Percentiles rank a stretch among this genome's conserved stretches.
Evolutionary conservation across 176 grass and related monocot genomes (phyloP).

Genomic region (Secale cereale): DNA sequence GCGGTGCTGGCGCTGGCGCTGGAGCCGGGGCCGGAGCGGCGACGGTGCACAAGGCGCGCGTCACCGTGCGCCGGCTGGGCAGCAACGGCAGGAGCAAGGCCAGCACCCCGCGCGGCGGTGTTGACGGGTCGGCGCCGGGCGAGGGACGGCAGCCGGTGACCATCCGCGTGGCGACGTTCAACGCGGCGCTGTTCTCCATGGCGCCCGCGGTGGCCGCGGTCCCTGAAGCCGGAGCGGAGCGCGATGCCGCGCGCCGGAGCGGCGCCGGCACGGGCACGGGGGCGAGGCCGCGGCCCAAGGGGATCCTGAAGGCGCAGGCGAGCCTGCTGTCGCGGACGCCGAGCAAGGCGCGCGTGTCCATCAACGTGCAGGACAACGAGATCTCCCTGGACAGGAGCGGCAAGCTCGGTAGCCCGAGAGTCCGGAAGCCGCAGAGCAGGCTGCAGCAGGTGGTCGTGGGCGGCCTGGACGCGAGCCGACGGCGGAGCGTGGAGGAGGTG

Average conservation of each 20-base stretch:
- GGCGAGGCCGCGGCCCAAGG: conserved; percentile 49
- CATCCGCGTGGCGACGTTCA: conserved; percentile 88
- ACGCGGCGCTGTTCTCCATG: conserved; percentile 98
- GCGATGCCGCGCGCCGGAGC: neutral
- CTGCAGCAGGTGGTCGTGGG: no score
- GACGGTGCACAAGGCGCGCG: conserved; percentile 29
- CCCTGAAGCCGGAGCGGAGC: neutral
- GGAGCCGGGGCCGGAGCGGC: neutral
- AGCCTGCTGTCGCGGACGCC: conserved; percentile 38
- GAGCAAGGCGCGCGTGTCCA: conserved; percentile 84
- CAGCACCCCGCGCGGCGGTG: neutral
- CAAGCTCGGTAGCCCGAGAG: conserved; percentile 27
- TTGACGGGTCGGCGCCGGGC: neutral
- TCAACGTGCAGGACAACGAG: conserved; percentile 96
- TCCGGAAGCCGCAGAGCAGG: neutral
- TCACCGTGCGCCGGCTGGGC: conserved; percentile 32
- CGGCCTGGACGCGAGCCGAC: neutral
- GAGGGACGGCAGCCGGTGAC: conserved; percentile 18
- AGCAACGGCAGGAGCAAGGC: neutral
- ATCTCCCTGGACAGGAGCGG: conserved; percentile 73
- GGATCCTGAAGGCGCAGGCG: conserved; percentile 83
- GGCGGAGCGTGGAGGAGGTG: conserved; percentile 83
- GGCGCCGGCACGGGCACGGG: neutral
- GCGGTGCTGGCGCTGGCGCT: neutral
- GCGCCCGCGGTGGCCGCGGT: conserved; percentile 50